These are phyloP conservation scores for Cyberlindnera amylophila DNA, from an alignment of 805 yeast species.

Conservation along the genomic window DNA sequence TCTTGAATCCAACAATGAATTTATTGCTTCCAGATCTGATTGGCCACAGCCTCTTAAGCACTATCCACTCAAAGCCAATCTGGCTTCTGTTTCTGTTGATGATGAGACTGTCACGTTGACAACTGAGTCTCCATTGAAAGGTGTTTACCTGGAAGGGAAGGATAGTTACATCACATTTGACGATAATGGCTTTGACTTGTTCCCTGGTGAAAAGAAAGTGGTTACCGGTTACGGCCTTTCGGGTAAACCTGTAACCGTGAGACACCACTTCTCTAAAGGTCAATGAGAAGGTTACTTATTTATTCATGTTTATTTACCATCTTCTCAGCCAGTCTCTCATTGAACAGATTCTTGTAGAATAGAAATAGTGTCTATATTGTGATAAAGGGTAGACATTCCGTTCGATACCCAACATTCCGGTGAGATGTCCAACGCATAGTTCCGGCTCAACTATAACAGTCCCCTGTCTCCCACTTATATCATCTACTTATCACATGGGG, in stretches of 20 bases:
- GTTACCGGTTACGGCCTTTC: conserved; percentile 4
- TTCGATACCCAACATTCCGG: no score
- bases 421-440: no score
- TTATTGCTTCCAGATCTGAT: conserved; percentile 34
- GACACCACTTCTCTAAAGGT: conserved; percentile 11
- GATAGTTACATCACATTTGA: conserved; percentile 25
- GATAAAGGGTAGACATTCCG: no score
- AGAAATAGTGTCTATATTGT: no score
- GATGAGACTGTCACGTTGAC: conserved; percentile 28
- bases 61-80: conserved; percentile 18
- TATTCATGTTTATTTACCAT: no score
- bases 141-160: conserved; percentile 34
- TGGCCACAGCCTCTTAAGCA: conserved; percentile 43
- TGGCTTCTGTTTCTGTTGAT: conserved; percentile 24
- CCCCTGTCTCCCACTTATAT: no score
- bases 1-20: neutral
- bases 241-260: conserved; percentile 1
- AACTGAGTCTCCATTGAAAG: conserved; percentile 39
- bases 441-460: no score
- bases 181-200: conserved; percentile 48
- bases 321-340: no score
- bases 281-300: no score
- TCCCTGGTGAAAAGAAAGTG: conserved; percentile 33
- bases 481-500: no score
- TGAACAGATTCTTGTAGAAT: no score